Evolutionary conservation across 2,329 filamentous ascomycete species (phyloP).

Genomic region (Emergomyces africanus): DNA sequence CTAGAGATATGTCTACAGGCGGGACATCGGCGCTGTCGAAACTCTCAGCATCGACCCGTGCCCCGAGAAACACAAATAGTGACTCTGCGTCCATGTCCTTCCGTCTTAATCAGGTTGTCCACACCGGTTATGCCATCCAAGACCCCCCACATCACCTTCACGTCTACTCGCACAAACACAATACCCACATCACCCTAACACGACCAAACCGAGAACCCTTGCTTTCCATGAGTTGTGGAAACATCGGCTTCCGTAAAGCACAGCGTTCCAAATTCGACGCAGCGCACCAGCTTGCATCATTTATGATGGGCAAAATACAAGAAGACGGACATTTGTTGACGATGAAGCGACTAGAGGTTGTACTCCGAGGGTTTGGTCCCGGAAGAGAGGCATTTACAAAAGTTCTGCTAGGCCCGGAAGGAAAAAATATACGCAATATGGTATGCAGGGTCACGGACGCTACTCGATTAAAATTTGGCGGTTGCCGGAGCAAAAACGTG

Average conservation of each 20-base stretch:
- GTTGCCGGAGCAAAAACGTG: constrained; percentile 69
- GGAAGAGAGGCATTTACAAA: constrained; percentile 85
- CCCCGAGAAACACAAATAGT: neutral
- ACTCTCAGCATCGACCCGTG: neutral
- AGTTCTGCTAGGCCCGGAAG: constrained; percentile 76
- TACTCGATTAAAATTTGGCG: constrained; percentile 91
- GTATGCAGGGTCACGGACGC: constrained; percentile 72
- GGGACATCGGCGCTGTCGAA: neutral
- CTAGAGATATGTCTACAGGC: neutral
- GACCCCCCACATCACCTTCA: constrained; percentile 54
- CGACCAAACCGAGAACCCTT: constrained; percentile 68
- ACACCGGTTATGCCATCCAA: neutral
- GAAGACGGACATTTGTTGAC: constrained; percentile 65
- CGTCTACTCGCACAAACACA: constrained; percentile 80
- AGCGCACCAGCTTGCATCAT: constrained; percentile 77
- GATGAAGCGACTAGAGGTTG: constrained; percentile 65
- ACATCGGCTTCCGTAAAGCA: constrained; percentile 81
- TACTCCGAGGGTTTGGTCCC: constrained; percentile 71
- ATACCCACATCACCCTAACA: constrained; percentile 85
- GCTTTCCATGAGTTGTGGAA: constrained; percentile 67
- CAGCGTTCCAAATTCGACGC: constrained; percentile 76
- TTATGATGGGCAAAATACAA: constrained; percentile 71
- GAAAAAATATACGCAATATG: constrained; percentile 57
- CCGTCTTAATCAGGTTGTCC: constrained; percentile 20
- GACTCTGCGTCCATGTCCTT: constrained; percentile 4